These are phyloP conservation scores for Naganishia vaughanmartiniae DNA, from an alignment of 768 basidiomycete species.

Conservation along the genomic window DNA sequence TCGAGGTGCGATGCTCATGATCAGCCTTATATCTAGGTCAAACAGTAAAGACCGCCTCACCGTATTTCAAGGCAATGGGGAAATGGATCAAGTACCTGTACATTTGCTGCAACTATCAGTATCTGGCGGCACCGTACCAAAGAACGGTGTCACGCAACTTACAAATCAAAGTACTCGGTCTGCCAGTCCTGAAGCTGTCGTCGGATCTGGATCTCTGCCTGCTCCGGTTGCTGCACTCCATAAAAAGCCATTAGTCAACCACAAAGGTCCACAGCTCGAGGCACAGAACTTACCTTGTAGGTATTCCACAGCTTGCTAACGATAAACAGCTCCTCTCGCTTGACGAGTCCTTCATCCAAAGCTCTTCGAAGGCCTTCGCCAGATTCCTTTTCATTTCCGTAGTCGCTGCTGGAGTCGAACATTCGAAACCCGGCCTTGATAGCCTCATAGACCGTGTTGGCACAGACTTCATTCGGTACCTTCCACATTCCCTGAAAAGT, in stretches of 20 bases:
- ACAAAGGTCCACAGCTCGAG: neutral
- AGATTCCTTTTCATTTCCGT: conserved; percentile 81
- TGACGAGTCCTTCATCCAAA: conserved; percentile 63
- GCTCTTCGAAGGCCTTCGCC: conserved; percentile 38
- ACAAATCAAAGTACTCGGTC: conserved; percentile 60
- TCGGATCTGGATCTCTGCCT: conserved; percentile 62
- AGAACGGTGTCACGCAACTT: conserved; percentile 5
- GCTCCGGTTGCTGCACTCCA: conserved; percentile 62
- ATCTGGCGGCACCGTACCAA: neutral
- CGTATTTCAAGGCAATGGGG: conserved; percentile 73
- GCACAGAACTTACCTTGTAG: conserved; percentile 52
- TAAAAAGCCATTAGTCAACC: no score
- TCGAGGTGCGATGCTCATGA: neutral
- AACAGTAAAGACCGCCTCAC: conserved; percentile 5
- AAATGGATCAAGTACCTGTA: conserved; percentile 63
- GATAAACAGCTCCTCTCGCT: conserved; percentile 82
- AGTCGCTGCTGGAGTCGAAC: conserved; percentile 67
- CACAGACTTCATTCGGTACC: conserved; percentile 36
- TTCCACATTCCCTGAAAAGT: conserved; percentile 45
- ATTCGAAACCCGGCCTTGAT: conserved; percentile 84
- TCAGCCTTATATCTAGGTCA: neutral
- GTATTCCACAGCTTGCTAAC: conserved; percentile 93
- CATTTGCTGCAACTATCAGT: neutral
- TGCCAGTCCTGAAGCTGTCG: conserved; percentile 77
- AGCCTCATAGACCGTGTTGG: conserved; percentile 74